Evolutionary conservation across 306 rosid genomes (phyloP).

Genomic region (Castanopsis chinensis): DNA sequence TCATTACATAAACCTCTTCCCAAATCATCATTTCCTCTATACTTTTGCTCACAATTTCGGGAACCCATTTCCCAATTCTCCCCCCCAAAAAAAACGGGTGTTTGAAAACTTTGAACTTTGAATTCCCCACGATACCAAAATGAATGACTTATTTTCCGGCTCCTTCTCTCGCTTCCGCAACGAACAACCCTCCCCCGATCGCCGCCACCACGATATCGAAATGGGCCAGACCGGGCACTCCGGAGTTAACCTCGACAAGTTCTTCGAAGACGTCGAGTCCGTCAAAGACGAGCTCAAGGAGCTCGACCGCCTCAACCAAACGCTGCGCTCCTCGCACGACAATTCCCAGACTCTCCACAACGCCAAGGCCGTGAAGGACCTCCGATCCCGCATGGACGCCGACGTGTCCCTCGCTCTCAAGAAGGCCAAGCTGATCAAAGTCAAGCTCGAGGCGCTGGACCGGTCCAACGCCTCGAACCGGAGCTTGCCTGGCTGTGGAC

Average conservation of each 20-base stretch:
- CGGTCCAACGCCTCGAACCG: slow-evolving; percentile 90
- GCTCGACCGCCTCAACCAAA: slow-evolving; percentile 48
- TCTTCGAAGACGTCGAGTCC: slow-evolving; percentile 76
- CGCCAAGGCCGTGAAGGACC: slow-evolving; percentile 73
- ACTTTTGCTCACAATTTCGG: too few relatives aligned
- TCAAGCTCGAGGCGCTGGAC: slow-evolving; percentile 81
- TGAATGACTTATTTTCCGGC: slow-evolving; percentile 57
- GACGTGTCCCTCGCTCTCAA: slow-evolving; percentile 74
- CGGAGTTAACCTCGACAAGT: slow-evolving; percentile 66
- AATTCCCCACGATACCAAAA: too few relatives aligned
- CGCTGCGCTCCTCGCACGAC: slow-evolving; percentile 55
- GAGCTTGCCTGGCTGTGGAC: slow-evolving; percentile 75
- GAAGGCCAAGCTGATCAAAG: slow-evolving; percentile 82
- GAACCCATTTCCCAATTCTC: too few relatives aligned
- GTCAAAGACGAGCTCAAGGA: slow-evolving; percentile 83
- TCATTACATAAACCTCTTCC: too few relatives aligned
- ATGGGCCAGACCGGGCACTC: slow-evolving; percentile 36
- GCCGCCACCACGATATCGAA: slow-evolving; percentile 65
- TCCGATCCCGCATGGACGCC: slow-evolving; percentile 82
- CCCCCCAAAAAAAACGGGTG: too few relatives aligned
- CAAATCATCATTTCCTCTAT: too few relatives aligned
- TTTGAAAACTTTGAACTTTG: too few relatives aligned
- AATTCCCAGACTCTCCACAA: slow-evolving; percentile 83
- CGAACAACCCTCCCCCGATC: slow-evolving; percentile 52
- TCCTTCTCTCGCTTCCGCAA: slow-evolving; percentile 73